Percentiles rank a stretch among this genome's conserved stretches.
These are phyloP conservation scores for Cinnamomum micranthum DNA, from an alignment of 164 flowering plant genomes.

Conservation along the genomic window DNA sequence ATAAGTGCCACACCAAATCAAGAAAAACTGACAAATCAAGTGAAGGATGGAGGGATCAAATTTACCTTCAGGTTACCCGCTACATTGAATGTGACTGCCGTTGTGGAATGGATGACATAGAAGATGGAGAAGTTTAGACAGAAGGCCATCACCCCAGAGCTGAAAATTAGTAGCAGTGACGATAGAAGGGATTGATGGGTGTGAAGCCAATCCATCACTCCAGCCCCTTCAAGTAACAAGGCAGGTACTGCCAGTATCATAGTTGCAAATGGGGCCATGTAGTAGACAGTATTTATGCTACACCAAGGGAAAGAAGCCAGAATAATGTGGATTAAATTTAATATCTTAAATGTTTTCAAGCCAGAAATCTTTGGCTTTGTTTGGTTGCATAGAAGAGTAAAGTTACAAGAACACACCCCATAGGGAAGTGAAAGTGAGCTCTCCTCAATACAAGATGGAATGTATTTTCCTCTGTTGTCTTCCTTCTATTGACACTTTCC, in stretches of 20 bases:
- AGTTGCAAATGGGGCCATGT: conserved; percentile 99
- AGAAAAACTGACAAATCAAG: too few species aligned
- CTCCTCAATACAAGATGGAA: too few species aligned
- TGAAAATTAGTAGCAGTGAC: conserved; percentile 65
- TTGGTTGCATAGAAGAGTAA: too few species aligned
- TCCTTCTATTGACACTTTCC: too few species aligned
- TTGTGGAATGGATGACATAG: conserved; percentile 95
- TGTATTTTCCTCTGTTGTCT: too few species aligned
- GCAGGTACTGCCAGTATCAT: conserved; percentile 93
- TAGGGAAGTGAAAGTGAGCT: too few species aligned
- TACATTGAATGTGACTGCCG: conserved; percentile 96
- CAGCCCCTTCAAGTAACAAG: conserved; percentile 77
- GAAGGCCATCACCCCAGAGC: conserved; percentile 87
- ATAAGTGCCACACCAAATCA: too few species aligned
- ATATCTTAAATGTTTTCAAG: too few species aligned
- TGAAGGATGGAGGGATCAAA: background rate
- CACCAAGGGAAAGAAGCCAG: conserved; percentile 3
- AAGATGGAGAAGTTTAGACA: conserved; percentile 97
- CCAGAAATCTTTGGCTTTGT: too few species aligned
- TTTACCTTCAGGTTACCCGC: conserved; percentile 98
- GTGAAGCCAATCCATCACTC: conserved; percentile 65
- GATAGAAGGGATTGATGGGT: conserved; percentile 46
- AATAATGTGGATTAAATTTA: too few species aligned
- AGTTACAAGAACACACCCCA: too few species aligned
- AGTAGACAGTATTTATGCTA: conserved; percentile 94